Base-by-base conservation (phyloP, 108 stramenopile genomes). In the Parmales sp. region DNA sequence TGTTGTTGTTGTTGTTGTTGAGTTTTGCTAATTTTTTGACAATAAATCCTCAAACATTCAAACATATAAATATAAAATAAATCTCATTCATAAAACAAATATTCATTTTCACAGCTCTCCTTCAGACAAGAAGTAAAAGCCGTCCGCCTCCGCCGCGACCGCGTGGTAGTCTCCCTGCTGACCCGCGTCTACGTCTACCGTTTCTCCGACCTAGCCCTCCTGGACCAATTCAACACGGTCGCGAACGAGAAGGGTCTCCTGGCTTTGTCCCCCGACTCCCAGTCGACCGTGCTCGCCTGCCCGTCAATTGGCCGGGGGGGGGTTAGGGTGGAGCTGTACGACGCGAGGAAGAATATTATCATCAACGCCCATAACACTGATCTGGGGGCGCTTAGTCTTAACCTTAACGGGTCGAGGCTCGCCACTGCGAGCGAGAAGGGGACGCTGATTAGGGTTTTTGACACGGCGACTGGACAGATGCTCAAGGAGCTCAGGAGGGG, bases 251-350 rank as follows among this genome's bases (percentile, higher is more conserved):
- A 75, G 38, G 98, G 98, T 0, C 82, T 99, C 18, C 71, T 95
- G 16, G 84, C 90, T 34, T 72, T 99, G 9, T 89, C 88, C 65
- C 90, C 89, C 6, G 90, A 93, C 69, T 78, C 86, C 48, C 48
- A 8, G 11, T 43, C 86, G 67, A 88, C 89, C 87, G 95, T 97
- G 7, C 75, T 99, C 68, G 96, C 95, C 2, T 97, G 93, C 78
- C 98, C 96, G 0, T 86, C 88, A 36, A 80, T 88, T 0, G 81
- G 81, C 29, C 69, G 74, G 1, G 98, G 98, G 29, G 90, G 94
- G 64, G 94, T 98, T 1, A 86, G 93, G 28, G 91, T 99, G 9
- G 96, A 99, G 80, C 72, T 99, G 36, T 96, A 95, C 72, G 95
- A 93, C 16, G 69, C 82, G 36, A 78, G 93, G 26, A 89, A 92